Base-by-base conservation (phyloP, 2,329 filamentous ascomycete species). In the Ophiostoma perfectum region DNA sequence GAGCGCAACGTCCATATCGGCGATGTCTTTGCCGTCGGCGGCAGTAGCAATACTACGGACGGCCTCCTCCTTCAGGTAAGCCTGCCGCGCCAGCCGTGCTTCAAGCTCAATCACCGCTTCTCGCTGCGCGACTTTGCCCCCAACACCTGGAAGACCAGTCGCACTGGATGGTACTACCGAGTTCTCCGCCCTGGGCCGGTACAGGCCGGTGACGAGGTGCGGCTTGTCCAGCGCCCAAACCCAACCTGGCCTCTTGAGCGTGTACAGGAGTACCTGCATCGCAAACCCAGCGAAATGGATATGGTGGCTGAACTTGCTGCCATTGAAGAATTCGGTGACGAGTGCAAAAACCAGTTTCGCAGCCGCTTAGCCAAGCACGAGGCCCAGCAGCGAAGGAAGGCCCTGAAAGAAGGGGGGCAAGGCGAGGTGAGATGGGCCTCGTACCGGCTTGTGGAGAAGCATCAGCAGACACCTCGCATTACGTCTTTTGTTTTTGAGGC, bases 61-160 rank as follows among this genome's bases (percentile, higher is more conserved):
- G 79, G 80, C 2, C 79, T 86, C 0, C 69, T 86, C 2, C 79
- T 89, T 0, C 84, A 89, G 72, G 83, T 89, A 38, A 84, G 82
- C 70, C 77, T 88, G 38, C 87, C 87, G 0, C 81, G 88, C 16
- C 83, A 86, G 72, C 88, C 88, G 9, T 90, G 88, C 77, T 90
- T 84, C 78, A 90, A 90, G 74, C 81, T 90, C 8, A 90, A 90
- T 74, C 87, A 89, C 72, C 85, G 87, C 1, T 90, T 90, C 75
- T 80, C 83, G 45, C 77, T 88, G 9, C 85, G 85, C 72, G 83
- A 87, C 70, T 88, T 90, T 75, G 84, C 87, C 4, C 83, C 83
- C 0, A 78, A 81, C 27, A 84, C 85, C 0, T 87, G 84, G 76
- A 80, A 81, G 70, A 78, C 78, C 1, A 84, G 84, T 69, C 82